Conservation (phyloP, 306 rosid genomes). For the Rubus idaeus region DNA sequence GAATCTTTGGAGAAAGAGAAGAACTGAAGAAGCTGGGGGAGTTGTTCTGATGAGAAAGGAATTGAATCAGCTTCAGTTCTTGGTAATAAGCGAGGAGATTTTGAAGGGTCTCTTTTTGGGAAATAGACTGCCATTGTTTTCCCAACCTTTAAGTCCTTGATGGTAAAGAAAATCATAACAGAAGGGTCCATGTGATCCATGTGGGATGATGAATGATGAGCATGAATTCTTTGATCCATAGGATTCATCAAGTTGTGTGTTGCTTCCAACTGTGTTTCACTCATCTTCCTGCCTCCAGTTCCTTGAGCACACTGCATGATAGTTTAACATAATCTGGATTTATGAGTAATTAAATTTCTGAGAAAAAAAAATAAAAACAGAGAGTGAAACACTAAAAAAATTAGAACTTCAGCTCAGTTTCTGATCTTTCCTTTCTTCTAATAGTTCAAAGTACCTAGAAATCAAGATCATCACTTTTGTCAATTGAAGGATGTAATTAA, state of each 20-base stretch:
- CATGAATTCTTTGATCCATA: neutral
- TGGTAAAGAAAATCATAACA: constrained; percentile 62
- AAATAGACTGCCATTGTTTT: constrained; percentile 58
- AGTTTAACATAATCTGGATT: neutral
- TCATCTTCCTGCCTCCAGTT: constrained; percentile 31
- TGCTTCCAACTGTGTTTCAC: neutral
- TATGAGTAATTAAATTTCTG: neutral
- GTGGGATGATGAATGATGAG: constrained; percentile 28
- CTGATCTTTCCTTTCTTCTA: neutral
- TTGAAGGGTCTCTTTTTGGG: constrained; percentile 63
- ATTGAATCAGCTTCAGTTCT: constrained; percentile 48
- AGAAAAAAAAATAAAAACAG: neutral
- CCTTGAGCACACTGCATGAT: constrained; percentile 36
- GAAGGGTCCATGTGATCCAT: constrained; percentile 47
- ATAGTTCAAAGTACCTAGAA: neutral
- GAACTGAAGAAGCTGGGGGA: constrained; percentile 43
- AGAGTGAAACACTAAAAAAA: neutral
- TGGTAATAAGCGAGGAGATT: constrained; percentile 50
- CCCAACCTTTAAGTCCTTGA: constrained; percentile 50
- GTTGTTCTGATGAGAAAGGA: constrained; percentile 58
- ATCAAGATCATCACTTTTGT: constrained; percentile 1
- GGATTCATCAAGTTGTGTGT: neutral
- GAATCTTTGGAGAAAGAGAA: constrained; percentile 57
- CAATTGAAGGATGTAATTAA: neutral
- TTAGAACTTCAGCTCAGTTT: neutral